Percentiles rank a stretch among this genome's conserved stretches.
Evolutionary conservation across 176 grass and related monocot genomes (phyloP).

Genomic region (Coix lacrymajobi): DNA sequence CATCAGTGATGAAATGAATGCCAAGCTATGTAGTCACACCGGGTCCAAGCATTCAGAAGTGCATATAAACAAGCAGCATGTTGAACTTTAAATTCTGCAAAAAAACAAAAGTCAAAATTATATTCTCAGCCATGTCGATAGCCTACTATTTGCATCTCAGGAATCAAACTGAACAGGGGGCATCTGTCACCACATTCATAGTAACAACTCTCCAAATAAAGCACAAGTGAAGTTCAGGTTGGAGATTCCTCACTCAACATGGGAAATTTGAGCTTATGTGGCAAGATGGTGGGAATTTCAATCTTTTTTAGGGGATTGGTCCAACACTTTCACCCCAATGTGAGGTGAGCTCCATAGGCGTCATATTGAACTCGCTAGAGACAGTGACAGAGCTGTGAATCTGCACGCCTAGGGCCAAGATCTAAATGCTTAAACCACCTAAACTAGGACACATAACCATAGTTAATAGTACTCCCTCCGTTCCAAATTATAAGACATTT

Average conservation of each 20-base stretch:
- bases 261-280: not conserved
- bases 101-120: not conserved
- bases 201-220: not conserved
- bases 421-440: not conserved
- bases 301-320: not conserved
- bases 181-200: not conserved
- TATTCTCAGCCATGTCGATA: not conserved
- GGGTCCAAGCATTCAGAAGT: not conserved
- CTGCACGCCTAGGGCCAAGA: not conserved
- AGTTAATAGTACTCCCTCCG: not conserved
- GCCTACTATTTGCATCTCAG: not conserved
- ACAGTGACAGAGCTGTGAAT: not conserved
- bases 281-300: not conserved
- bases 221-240: not conserved
- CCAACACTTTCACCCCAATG: not conserved
- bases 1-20: constrained; percentile 1
- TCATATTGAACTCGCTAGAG: not conserved
- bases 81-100: constrained; percentile 4
- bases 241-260: not conserved
- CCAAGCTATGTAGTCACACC: not conserved
- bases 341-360: not conserved
- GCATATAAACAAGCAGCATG: not conserved
- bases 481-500: not conserved
- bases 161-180: not conserved
- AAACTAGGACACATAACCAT: not conserved